phyloP scores from a whole-genome alignment of 2,329 filamentous ascomycete species.

The Fusarium nisikadoi region DNA sequence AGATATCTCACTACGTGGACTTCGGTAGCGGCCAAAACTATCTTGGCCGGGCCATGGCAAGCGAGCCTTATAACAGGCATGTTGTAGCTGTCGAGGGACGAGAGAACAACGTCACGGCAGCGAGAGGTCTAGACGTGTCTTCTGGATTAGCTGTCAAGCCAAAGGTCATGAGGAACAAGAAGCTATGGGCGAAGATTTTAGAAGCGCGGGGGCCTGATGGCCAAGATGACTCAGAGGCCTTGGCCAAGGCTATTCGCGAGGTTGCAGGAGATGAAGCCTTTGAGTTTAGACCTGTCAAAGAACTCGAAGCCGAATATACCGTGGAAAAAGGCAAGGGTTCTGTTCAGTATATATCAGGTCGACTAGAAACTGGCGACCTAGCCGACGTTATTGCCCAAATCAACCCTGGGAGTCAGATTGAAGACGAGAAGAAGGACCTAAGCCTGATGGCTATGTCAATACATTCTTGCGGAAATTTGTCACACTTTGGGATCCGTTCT shows the following conservation, averaged over 20 bases:
- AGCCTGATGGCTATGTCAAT: slow-evolving; percentile 90
- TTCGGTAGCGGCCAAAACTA: slow-evolving; percentile 98
- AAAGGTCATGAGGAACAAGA: slow-evolving; percentile 83
- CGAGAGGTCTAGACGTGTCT: slow-evolving; percentile 83
- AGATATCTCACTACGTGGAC: slow-evolving; percentile 89
- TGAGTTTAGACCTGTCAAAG: slow-evolving; percentile 60
- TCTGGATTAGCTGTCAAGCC: slow-evolving; percentile 80
- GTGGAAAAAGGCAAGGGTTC: slow-evolving; percentile 72
- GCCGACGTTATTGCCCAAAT: slow-evolving; percentile 73
- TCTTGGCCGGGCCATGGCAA: slow-evolving; percentile 86
- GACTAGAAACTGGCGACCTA: slow-evolving; percentile 78
- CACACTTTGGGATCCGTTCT: slow-evolving; percentile 91
- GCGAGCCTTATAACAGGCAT: slow-evolving; percentile 83
- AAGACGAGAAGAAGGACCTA: slow-evolving; percentile 50
- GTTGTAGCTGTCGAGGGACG: slow-evolving; percentile 92
- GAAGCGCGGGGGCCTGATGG: slow-evolving; percentile 49
- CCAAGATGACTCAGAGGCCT: slow-evolving; percentile 54
- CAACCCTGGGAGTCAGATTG: slow-evolving; percentile 44
- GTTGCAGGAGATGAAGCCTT: slow-evolving; percentile 49
- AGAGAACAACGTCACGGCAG: slow-evolving; percentile 86
- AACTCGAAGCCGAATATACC: slow-evolving; percentile 62
- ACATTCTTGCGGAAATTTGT: slow-evolving; percentile 97
- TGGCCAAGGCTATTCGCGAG: slow-evolving; percentile 50
- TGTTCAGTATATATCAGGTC: slow-evolving; percentile 81
- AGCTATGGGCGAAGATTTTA: slow-evolving; percentile 71